Evolutionary conservation across 768 basidiomycete genomes (phyloP).

Genomic region (Tubosaeta sp.): DNA sequence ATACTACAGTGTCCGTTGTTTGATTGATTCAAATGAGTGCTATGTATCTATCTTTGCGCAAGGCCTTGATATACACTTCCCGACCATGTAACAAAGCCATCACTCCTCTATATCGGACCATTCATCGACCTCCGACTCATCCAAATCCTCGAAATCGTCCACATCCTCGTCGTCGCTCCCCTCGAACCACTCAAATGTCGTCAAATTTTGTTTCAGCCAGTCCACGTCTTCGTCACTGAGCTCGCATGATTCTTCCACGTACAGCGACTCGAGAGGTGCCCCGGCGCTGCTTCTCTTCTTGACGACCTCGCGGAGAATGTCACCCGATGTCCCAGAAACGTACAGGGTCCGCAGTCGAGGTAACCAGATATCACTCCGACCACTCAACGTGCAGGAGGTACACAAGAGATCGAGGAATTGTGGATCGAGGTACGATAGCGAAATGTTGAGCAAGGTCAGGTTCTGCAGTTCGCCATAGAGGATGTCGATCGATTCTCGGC

Average conservation of each 20-base stretch:
- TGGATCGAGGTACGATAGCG: slow-evolving; percentile 29
- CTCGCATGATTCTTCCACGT: slow-evolving; percentile 43
- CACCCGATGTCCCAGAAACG: slow-evolving; percentile 42
- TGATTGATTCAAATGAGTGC: not conserved
- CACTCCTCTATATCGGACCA: slow-evolving; percentile 13
- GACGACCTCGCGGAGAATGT: slow-evolving; percentile 43
- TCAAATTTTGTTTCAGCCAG: slow-evolving; percentile 51
- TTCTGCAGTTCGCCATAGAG: slow-evolving; percentile 48
- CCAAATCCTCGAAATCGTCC: slow-evolving; percentile 24
- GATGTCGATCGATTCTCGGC: slow-evolving; percentile 24
- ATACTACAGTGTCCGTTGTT: not conserved
- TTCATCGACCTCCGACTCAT: slow-evolving; percentile 5
- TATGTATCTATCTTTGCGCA: not conserved
- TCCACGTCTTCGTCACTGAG: slow-evolving; percentile 39
- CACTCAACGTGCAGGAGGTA: not conserved
- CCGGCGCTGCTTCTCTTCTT: slow-evolving; percentile 38
- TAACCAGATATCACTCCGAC: slow-evolving; percentile 30
- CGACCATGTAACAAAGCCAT: not conserved
- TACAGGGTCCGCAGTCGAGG: slow-evolving; percentile 50
- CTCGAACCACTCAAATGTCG: slow-evolving; percentile 53
- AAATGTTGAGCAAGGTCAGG: slow-evolving; percentile 42
- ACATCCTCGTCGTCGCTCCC: slow-evolving; percentile 45
- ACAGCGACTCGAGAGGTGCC: slow-evolving; percentile 42
- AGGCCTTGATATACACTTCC: not conserved
- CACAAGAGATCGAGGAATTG: slow-evolving; percentile 25